Conservation (phyloP, 257 asterid genomes). For the Thymus mandschuricus region DNA sequence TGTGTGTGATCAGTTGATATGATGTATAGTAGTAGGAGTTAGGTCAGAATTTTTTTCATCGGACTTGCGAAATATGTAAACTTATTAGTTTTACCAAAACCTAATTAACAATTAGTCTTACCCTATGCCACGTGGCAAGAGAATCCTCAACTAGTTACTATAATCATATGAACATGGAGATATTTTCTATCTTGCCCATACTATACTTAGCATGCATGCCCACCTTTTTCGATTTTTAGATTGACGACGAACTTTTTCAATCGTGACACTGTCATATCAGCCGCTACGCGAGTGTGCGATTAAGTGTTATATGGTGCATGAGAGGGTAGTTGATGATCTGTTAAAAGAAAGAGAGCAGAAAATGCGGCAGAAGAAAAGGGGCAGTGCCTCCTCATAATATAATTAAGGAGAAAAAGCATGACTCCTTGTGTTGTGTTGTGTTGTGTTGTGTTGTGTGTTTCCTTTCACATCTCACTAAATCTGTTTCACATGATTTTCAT, state of each 20-base stretch:
- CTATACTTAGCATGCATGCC: not conserved
- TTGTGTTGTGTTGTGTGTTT: not conserved
- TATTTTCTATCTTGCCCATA: not conserved
- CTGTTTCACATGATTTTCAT: constrained; percentile 32
- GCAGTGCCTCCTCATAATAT: constrained; percentile 18
- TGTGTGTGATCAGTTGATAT: too few relatives aligned
- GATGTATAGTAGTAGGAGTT: not conserved
- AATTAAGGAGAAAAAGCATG: constrained; percentile 36
- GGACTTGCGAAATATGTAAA: not conserved
- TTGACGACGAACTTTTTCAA: too few relatives aligned
- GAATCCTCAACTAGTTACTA: not conserved
- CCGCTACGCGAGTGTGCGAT: too few relatives aligned
- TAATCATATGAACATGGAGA: not conserved
- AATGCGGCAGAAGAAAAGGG: constrained; percentile 34
- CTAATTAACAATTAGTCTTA: not conserved
- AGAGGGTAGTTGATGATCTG: constrained; percentile 1
- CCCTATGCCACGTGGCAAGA: not conserved
- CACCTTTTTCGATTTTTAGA: too few relatives aligned
- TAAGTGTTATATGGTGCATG: too few relatives aligned
- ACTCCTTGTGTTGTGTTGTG: constrained; percentile 5
- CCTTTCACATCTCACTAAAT: constrained; percentile 24
- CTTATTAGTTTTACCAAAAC: not conserved
- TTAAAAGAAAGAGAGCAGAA: constrained; percentile 15
- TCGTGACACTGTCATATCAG: too few relatives aligned
- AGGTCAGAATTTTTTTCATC: not conserved